Percentiles rank a stretch among this genome's conserved stretches.
Evolutionary conservation across 495 filamentous ascomycete species (phyloP).

Genomic region (Penicillium robsamsonii): DNA sequence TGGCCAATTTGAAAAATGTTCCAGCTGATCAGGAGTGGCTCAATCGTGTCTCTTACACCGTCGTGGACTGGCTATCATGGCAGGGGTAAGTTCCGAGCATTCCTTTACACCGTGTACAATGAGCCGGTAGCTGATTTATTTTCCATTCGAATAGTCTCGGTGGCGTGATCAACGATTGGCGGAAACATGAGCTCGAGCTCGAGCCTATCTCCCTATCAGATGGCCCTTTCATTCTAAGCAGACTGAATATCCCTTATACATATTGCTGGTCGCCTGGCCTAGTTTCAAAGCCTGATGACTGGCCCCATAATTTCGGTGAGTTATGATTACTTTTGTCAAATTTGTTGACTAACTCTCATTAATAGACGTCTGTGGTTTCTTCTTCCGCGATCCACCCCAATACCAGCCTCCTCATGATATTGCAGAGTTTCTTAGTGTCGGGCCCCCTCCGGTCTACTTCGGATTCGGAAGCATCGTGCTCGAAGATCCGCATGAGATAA

Average conservation of each 20-base stretch:
- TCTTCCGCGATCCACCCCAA: conserved; percentile 46
- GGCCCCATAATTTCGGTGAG: not conserved
- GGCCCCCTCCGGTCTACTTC: conserved; percentile 57
- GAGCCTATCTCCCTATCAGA: conserved; percentile 35
- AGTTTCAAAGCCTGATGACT: not conserved
- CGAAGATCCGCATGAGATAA: conserved; percentile 52
- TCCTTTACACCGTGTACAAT: not conserved
- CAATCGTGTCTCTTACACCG: conserved; percentile 52
- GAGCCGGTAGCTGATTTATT: not conserved
- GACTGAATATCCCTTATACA: conserved; percentile 34
- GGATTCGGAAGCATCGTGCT: conserved; percentile 65
- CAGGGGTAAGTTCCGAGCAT: conserved; percentile 43
- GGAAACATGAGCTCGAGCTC: conserved; percentile 37
- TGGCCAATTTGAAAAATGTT: conserved; percentile 47
- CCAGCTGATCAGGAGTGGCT: conserved; percentile 37
- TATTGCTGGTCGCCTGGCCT: conserved; percentile 55
- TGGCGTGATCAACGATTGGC: conserved; percentile 51
- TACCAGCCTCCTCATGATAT: conserved; percentile 49
- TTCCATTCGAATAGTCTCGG: conserved; percentile 32
- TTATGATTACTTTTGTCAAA: not conserved
- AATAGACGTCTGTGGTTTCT: conserved; percentile 55
- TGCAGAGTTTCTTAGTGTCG: conserved; percentile 45
- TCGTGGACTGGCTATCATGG: conserved; percentile 58
- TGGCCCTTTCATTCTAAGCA: conserved; percentile 19
- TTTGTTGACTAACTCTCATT: not conserved